Evolutionary conservation across 441 rosid genomes (phyloP).

Genomic region (Omphalea diandra): DNA sequence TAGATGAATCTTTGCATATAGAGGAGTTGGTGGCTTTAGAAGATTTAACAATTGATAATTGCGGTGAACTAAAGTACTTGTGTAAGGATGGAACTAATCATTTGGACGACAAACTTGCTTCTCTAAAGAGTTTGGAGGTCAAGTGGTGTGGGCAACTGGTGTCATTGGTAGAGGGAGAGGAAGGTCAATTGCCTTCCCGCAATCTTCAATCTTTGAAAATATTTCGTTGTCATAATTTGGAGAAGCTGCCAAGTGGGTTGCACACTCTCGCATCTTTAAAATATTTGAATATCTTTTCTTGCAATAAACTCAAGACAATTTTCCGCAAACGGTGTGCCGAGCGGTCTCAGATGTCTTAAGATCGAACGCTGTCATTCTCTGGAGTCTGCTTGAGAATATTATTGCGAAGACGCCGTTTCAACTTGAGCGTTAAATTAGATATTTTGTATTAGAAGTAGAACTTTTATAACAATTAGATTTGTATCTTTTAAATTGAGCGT

Average conservation of each 20-base stretch:
- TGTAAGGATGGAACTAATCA: constrained; percentile 3
- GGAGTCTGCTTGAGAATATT: too few relatives aligned
- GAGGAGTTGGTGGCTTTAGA: not conserved
- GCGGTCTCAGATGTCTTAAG: too few relatives aligned
- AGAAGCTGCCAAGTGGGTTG: not conserved
- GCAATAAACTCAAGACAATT: too few relatives aligned
- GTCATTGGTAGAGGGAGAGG: not conserved
- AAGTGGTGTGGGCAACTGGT: not conserved
- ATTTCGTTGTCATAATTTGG: not conserved
- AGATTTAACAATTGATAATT: not conserved
- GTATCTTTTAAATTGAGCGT: too few relatives aligned
- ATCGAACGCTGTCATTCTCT: too few relatives aligned
- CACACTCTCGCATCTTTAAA: not conserved
- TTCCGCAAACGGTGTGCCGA: too few relatives aligned
- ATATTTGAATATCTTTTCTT: not conserved
- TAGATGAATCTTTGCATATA: not conserved
- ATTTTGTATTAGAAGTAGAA: too few relatives aligned
- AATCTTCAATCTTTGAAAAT: not conserved
- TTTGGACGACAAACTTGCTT: not conserved
- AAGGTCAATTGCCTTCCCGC: not conserved
- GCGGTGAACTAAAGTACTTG: not conserved
- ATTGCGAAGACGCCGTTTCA: too few relatives aligned
- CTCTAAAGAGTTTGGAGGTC: not conserved
- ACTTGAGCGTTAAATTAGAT: too few relatives aligned
- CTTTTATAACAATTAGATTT: too few relatives aligned